Evolutionary conservation across 1,139 yeast species (phyloP).

Genomic region (Geotrichum citri-aurantii): DNA sequence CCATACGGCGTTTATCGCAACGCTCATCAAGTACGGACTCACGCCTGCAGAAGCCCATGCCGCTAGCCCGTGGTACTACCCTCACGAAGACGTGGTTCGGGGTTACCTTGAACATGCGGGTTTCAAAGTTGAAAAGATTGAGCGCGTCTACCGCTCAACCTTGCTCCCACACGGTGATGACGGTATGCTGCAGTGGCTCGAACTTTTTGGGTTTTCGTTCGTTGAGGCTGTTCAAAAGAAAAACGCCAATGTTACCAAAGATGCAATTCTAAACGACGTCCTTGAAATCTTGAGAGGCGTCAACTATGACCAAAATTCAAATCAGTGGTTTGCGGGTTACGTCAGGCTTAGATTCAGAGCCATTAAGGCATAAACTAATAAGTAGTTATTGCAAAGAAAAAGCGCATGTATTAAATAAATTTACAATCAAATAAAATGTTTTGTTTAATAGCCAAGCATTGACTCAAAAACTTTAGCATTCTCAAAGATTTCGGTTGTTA

Average conservation of each 20-base stretch:
- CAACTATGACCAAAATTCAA: conserved; percentile 7
- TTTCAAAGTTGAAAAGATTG: conserved; percentile 22
- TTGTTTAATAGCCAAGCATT: too few relatives aligned
- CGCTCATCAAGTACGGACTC: conserved; percentile 19
- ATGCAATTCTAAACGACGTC: conserved; percentile 11
- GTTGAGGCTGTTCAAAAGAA: conserved; percentile 18
- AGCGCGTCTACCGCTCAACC: conserved; percentile 25
- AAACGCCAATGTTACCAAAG: neutral
- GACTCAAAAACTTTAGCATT: too few relatives aligned
- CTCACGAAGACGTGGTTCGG: conserved; percentile 18
- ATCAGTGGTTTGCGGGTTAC: conserved; percentile 15
- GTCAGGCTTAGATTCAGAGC: conserved; percentile 18
- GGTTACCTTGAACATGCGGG: conserved; percentile 22
- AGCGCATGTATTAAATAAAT: too few relatives aligned
- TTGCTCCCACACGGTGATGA: conserved; percentile 22
- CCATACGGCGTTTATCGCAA: conserved; percentile 21
- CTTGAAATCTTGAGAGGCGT: conserved; percentile 11
- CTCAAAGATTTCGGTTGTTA: too few relatives aligned
- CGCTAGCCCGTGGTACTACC: conserved; percentile 25
- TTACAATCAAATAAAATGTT: neutral
- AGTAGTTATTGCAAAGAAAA: too few relatives aligned
- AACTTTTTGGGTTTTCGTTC: conserved; percentile 25
- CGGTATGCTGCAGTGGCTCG: conserved; percentile 24
- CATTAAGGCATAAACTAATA: neutral
- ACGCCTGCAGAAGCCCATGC: conserved; percentile 10